Evolutionary conservation across 2,329 filamentous ascomycete genomes (phyloP).

Genomic region (Saccharata proteae): DNA sequence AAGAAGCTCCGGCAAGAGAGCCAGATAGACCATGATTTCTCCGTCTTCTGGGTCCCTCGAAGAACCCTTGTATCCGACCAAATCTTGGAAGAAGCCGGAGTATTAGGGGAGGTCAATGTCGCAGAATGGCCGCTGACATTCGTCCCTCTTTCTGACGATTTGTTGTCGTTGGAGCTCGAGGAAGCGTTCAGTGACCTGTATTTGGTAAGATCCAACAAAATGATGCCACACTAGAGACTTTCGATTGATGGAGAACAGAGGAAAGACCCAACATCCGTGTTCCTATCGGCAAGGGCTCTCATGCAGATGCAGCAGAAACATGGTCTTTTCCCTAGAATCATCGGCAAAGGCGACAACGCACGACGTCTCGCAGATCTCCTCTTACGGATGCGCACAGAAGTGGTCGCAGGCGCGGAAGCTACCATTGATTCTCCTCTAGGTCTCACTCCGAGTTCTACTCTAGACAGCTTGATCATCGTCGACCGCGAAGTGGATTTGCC

Average conservation of each 20-base stretch:
- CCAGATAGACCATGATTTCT: slow-evolving; percentile 87
- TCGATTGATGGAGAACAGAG: slow-evolving; percentile 33
- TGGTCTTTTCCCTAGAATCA: slow-evolving; percentile 86
- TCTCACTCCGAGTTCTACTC: slow-evolving; percentile 71
- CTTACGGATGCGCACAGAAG: slow-evolving; percentile 81
- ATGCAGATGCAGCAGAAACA: slow-evolving; percentile 90
- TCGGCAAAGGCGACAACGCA: slow-evolving; percentile 91
- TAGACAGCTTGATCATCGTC: slow-evolving; percentile 87
- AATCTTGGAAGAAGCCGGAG: slow-evolving; percentile 81
- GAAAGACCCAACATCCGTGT: slow-evolving; percentile 85
- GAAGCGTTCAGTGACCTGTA: slow-evolving; percentile 81
- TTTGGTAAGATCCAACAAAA: slow-evolving; percentile 39
- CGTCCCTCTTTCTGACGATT: slow-evolving; percentile 79
- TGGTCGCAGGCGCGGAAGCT: slow-evolving; percentile 57
- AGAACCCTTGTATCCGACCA: slow-evolving; percentile 85
- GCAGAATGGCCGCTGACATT: slow-evolving; percentile 81
- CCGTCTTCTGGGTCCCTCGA: slow-evolving; percentile 89
- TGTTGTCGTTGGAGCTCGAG: slow-evolving; percentile 82
- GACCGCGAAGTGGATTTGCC: slow-evolving; percentile 92
- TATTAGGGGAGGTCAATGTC: slow-evolving; percentile 84
- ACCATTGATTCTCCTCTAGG: slow-evolving; percentile 45
- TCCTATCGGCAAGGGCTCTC: slow-evolving; percentile 76
- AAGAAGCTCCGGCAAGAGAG: slow-evolving; percentile 79
- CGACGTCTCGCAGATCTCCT: slow-evolving; percentile 79
- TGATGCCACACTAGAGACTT: background rate